These are phyloP conservation scores for Suillus bovinus DNA, from an alignment of 768 basidiomycete species.

Conservation along the genomic window DNA sequence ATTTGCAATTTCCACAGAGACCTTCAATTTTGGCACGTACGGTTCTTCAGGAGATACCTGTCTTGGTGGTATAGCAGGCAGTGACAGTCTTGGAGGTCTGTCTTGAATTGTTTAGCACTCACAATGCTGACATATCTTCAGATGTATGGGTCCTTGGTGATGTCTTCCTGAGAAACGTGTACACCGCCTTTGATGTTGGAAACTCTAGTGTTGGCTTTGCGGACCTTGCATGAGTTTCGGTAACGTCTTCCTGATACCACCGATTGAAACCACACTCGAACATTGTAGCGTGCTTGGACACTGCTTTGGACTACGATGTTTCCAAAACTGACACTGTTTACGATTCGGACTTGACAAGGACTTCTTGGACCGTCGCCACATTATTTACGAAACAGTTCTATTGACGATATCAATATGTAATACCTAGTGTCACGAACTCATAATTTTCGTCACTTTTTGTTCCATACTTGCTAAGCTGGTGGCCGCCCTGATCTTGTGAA, in stretches of 20 bases:
- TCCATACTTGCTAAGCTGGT: neutral
- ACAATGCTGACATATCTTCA: conserved; percentile 4
- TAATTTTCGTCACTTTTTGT: neutral
- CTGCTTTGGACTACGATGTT: neutral
- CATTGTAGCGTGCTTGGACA: neutral
- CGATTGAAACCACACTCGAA: neutral
- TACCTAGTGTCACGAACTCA: neutral
- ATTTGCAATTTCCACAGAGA: conserved; percentile 32
- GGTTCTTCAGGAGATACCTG: conserved; percentile 15
- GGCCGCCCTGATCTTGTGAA: neutral
- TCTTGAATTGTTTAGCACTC: neutral
- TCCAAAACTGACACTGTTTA: neutral
- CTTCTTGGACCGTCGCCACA: neutral
- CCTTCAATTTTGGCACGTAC: conserved; percentile 38
- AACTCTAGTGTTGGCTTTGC: conserved; percentile 45
- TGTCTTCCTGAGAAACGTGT: conserved; percentile 47
- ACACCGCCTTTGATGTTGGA: conserved; percentile 44
- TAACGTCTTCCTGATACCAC: neutral
- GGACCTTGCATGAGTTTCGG: conserved; percentile 20
- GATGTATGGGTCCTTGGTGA: conserved; percentile 39
- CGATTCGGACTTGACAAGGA: conserved; percentile 1
- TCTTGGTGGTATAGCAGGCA: conserved; percentile 20
- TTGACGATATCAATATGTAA: neutral
- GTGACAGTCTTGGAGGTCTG: conserved; percentile 24
- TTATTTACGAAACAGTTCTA: neutral